phyloP scores from a whole-genome alignment of 352 stramenopile species.

The Globisporangium mamillatum region DNA sequence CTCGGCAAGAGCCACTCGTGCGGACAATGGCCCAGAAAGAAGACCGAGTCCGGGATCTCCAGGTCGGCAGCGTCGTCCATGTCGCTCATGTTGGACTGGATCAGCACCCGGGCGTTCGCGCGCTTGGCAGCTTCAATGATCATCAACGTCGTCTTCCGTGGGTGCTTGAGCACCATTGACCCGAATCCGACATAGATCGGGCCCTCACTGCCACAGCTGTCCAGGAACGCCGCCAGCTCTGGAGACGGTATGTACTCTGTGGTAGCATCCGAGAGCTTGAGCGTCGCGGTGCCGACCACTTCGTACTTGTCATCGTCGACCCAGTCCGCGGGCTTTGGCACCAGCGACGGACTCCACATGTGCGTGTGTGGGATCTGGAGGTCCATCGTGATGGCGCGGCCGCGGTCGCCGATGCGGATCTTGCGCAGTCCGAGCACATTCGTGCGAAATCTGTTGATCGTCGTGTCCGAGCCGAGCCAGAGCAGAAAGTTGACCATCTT shows the following conservation, averaged over 20 bases:
- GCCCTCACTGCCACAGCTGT: slow-evolving; percentile 17
- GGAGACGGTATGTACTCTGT: slow-evolving; percentile 36
- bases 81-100: slow-evolving; percentile 90
- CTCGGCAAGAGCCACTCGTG: slow-evolving; percentile 92
- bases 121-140: slow-evolving; percentile 74
- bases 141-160: slow-evolving; percentile 69
- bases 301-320: slow-evolving; percentile 18
- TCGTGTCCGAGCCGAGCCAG: slow-evolving; percentile 41
- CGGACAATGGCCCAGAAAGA: slow-evolving; percentile 64
- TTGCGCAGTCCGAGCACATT: slow-evolving; percentile 38
- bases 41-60: slow-evolving; percentile 49
- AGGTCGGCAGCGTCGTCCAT: slow-evolving; percentile 50
- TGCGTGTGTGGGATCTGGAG: slow-evolving; percentile 60
- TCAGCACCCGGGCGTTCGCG: slow-evolving; percentile 75
- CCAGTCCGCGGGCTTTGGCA: slow-evolving; percentile 68
- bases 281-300: slow-evolving; percentile 16
- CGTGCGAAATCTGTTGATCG: slow-evolving; percentile 56
- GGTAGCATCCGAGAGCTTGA: background rate
- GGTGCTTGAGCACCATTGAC: slow-evolving; percentile 90
- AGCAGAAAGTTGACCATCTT: slow-evolving; percentile 49
- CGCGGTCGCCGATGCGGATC: slow-evolving; percentile 29
- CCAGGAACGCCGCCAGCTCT: slow-evolving; percentile 70
- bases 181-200: slow-evolving; percentile 95
- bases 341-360: slow-evolving; percentile 56
- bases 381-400: slow-evolving; percentile 35